phyloP scores from a whole-genome alignment of 192 early-diverging fungal genomes.

The Coemansia sp. region DNA sequence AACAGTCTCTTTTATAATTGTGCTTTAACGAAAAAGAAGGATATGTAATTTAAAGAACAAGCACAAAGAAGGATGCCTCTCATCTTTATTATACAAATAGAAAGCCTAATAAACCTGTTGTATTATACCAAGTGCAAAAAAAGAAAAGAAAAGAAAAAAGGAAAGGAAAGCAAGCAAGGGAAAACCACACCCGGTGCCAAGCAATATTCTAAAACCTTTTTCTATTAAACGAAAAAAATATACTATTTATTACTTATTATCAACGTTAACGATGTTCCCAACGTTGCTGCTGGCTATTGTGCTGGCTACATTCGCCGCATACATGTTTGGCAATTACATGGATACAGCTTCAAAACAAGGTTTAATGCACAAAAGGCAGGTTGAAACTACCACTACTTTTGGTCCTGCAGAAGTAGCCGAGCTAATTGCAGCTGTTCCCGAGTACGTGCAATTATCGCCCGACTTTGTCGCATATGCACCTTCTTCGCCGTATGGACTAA shows the following conservation, averaged over 20 bases:
- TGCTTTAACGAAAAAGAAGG: no score
- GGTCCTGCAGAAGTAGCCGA: neutral
- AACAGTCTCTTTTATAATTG: no score
- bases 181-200: no score
- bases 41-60: no score
- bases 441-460: conserved; percentile 46
- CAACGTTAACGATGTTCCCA: neutral
- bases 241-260: neutral
- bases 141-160: no score
- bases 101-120: no score
- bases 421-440: conserved; percentile 22
- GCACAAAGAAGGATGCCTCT: no score
- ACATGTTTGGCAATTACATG: neutral
- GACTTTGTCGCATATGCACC: conserved; percentile 46
- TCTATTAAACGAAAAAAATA: no score
- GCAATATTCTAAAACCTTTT: no score
- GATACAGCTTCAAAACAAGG: neutral
- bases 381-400: neutral
- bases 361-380: neutral
- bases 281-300: neutral
- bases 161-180: no score
- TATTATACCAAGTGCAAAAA: no score
- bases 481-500: conserved; percentile 21
- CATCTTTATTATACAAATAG: no score
- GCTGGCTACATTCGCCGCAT: neutral